phyloP scores from a whole-genome alignment of 768 basidiomycete species.

The Calocybe gangraenosa region DNA sequence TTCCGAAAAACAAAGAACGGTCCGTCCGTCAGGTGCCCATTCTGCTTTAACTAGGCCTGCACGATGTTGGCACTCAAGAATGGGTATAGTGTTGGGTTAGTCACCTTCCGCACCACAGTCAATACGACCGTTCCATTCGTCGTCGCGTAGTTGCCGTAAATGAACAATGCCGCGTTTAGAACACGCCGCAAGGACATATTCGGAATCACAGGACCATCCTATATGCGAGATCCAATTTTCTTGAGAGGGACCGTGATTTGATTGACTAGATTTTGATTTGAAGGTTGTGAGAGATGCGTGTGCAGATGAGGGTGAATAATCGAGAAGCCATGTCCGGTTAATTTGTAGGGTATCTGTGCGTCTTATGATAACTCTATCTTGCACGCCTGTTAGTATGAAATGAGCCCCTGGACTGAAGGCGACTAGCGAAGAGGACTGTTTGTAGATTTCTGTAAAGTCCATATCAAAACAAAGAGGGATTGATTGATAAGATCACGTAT shows the following conservation, averaged over 20 bases:
- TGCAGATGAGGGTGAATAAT: conserved; percentile 50
- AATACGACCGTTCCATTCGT: conserved; percentile 72
- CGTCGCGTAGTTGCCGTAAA: conserved; percentile 76
- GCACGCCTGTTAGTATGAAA: conserved; percentile 76
- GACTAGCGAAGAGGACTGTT: conserved; percentile 66
- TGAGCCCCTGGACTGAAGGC: conserved; percentile 84
- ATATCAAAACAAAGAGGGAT: conserved; percentile 28
- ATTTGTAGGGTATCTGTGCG: conserved; percentile 83
- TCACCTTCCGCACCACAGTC: conserved; percentile 75
- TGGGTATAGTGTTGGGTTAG: not conserved
- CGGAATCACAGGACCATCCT: conserved; percentile 86
- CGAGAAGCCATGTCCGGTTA: conserved; percentile 72
- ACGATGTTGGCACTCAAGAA: not conserved
- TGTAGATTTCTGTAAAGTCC: conserved; percentile 89
- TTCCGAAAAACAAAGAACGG: conserved; percentile 85
- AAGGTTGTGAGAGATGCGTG: conserved; percentile 35
- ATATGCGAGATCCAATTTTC: conserved; percentile 64
- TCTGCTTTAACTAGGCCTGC: conserved; percentile 77
- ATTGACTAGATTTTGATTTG: conserved; percentile 25
- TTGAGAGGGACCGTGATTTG: conserved; percentile 18
- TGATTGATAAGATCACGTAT: not conserved
- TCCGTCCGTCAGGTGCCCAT: conserved; percentile 86
- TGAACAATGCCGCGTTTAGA: conserved; percentile 68
- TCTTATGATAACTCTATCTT: conserved; percentile 78
- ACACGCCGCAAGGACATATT: conserved; percentile 79